A percentile compares a stretch with the other conserved stretches of the same genome.
Evolutionary conservation across 2,329 filamentous ascomycete genomes (phyloP).

Genomic region (Lecanicillium sp.): DNA sequence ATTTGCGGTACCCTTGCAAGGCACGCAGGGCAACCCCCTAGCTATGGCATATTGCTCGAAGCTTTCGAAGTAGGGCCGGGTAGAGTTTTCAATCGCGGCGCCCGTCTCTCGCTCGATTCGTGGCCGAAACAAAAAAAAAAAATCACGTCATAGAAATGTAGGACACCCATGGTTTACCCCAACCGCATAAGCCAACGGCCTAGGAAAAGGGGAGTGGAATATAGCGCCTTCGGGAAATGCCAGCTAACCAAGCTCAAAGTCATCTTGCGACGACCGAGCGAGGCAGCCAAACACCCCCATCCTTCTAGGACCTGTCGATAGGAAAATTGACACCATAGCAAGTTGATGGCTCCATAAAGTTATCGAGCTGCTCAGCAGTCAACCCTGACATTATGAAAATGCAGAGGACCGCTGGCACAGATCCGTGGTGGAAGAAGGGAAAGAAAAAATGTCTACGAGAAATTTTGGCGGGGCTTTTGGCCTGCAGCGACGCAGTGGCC

Average conservation of each 20-base stretch:
- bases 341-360: constrained; percentile 69
- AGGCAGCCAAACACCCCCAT: constrained; percentile 54
- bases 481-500: constrained; percentile 1
- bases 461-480: constrained; percentile 23
- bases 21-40: too few species aligned
- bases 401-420: constrained; percentile 80
- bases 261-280: constrained; percentile 54
- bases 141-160: constrained; percentile 46
- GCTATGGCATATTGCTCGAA: too few species aligned
- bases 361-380: constrained; percentile 83
- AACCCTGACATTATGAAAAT: constrained; percentile 49
- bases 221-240: constrained; percentile 58
- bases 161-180: constrained; percentile 79
- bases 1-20: too few species aligned
- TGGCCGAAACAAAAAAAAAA: too few species aligned
- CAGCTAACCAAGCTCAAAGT: constrained; percentile 56
- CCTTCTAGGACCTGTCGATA: constrained; percentile 92
- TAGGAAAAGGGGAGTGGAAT: constrained; percentile 87
- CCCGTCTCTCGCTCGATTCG: too few species aligned
- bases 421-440: constrained; percentile 50
- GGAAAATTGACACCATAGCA: constrained; percentile 76
- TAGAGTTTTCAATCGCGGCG: too few species aligned
- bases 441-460: constrained; percentile 25
- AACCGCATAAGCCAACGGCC: constrained; percentile 85
- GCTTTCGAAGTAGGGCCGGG: too few species aligned